Percentiles rank a stretch among this genome's conserved stretches.
Conservation (phyloP, 1,284 basidiomycete genomes). For the Leccinum proliferum region DNA sequence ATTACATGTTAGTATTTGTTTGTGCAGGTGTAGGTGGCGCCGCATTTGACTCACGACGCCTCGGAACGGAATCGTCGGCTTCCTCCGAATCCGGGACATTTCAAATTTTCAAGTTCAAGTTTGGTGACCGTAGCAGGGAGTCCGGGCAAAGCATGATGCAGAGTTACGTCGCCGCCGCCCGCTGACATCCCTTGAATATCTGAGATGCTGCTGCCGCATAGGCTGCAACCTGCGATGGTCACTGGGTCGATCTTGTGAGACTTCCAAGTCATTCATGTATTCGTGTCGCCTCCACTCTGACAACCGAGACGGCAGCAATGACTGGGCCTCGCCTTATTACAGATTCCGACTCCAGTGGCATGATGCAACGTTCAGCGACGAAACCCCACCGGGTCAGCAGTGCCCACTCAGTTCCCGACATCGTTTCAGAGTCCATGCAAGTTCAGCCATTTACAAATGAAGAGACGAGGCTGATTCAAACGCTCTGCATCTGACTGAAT, state of each 20-base stretch:
- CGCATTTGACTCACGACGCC: too few relatives aligned
- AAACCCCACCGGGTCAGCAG: neutral
- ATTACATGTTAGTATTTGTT: too few relatives aligned
- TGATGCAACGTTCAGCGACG: neutral
- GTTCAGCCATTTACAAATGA: neutral
- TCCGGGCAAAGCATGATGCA: neutral
- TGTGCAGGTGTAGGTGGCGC: too few relatives aligned
- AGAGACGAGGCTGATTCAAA: too few relatives aligned
- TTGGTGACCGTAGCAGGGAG: neutral
- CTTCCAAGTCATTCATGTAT: neutral
- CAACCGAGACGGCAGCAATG: neutral
- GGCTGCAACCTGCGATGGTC: neutral
- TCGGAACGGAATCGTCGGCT: too few relatives aligned
- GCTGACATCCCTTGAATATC: neutral
- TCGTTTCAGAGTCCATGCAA: neutral
- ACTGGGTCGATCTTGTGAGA: neutral
- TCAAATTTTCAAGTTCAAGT: neutral
- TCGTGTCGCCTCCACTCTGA: neutral
- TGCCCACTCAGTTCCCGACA: neutral
- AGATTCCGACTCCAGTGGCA: neutral
- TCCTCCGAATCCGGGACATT: neutral
- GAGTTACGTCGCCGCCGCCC: neutral
- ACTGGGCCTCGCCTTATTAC: neutral
- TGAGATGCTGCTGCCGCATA: neutral
- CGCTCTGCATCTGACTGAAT: too few relatives aligned